phyloP scores from a whole-genome alignment of 2,329 filamentous ascomycete genomes.

The Metarhizium rileyi region DNA sequence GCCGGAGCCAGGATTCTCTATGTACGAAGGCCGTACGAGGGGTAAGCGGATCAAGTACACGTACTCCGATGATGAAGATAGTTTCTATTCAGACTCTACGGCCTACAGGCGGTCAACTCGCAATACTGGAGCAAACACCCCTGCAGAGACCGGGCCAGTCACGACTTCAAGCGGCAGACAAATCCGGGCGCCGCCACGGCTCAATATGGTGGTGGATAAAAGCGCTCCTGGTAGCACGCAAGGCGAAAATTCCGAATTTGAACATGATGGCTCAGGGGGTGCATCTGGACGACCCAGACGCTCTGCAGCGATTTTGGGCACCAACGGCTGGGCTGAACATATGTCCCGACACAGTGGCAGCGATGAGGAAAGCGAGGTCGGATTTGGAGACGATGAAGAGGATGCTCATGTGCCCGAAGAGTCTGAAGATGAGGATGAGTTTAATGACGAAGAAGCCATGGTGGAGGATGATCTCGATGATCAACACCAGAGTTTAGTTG shows the following conservation, averaged over 20 bases:
- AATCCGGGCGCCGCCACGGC: constrained; percentile 57
- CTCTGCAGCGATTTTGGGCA: constrained; percentile 37
- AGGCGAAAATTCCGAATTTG: constrained; percentile 31
- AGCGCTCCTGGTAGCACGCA: constrained; percentile 37
- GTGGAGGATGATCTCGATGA: constrained; percentile 43
- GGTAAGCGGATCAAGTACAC: constrained; percentile 97
- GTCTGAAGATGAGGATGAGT: constrained; percentile 48
- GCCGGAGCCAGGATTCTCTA: constrained; percentile 79
- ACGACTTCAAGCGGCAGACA: constrained; percentile 83
- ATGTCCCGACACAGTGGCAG: constrained; percentile 34
- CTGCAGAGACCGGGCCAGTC: constrained; percentile 54
- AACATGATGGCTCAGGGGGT: constrained; percentile 30
- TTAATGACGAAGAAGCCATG: constrained; percentile 47
- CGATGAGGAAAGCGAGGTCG: constrained; percentile 62
- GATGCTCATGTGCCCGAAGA: constrained; percentile 56
- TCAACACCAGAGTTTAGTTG: constrained; percentile 53
- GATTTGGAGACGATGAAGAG: constrained; percentile 66
- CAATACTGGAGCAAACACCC: constrained; percentile 64
- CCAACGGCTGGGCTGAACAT: constrained; percentile 36
- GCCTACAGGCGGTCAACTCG: constrained; percentile 57
- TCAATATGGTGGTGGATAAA: constrained; percentile 51
- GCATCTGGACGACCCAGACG: constrained; percentile 40
- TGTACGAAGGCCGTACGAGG: constrained; percentile 92
- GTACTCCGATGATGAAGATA: constrained; percentile 80
- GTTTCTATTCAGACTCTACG: constrained; percentile 55